Evolutionary conservation across 441 rosid species (phyloP).

Genomic region (Capsella rubella): DNA sequence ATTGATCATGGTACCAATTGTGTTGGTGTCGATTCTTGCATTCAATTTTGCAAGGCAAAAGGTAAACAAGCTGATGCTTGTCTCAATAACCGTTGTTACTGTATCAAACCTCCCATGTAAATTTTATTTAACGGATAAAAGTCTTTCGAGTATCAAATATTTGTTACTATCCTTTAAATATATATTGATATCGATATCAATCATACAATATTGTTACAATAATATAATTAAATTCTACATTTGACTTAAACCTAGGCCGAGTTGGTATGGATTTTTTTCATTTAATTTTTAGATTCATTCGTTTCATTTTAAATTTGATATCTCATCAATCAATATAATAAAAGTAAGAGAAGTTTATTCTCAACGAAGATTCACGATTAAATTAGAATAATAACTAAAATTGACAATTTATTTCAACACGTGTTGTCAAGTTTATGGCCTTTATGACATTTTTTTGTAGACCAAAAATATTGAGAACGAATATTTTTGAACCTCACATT

Average conservation of each 20-base stretch:
- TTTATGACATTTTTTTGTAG: too few relatives aligned
- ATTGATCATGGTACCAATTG: background rate
- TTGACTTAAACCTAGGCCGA: background rate
- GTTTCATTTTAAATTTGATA: background rate
- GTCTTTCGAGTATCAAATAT: background rate
- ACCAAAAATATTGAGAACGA: too few relatives aligned
- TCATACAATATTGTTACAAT: background rate
- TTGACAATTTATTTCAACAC: too few relatives aligned
- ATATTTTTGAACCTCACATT: too few relatives aligned
- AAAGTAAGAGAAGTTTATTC: too few relatives aligned
- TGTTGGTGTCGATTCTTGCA: slow-evolving; percentile 15
- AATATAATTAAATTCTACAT: background rate
- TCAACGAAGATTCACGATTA: too few relatives aligned
- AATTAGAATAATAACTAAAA: too few relatives aligned
- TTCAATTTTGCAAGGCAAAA: slow-evolving; percentile 4
- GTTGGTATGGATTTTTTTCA: background rate
- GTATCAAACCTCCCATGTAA: slow-evolving; percentile 20
- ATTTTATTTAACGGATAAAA: background rate
- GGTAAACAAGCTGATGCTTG: slow-evolving; percentile 2
- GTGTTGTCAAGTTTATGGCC: too few relatives aligned
- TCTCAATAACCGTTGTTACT: background rate
- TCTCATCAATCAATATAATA: too few relatives aligned
- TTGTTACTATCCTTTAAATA: background rate
- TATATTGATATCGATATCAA: too few relatives aligned
- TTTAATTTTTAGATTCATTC: background rate